Percentiles rank a stretch among this genome's conserved stretches.
Evolutionary conservation across 163 green algal genomes (phyloP).

Genomic region (Chlorella variabilis): DNA sequence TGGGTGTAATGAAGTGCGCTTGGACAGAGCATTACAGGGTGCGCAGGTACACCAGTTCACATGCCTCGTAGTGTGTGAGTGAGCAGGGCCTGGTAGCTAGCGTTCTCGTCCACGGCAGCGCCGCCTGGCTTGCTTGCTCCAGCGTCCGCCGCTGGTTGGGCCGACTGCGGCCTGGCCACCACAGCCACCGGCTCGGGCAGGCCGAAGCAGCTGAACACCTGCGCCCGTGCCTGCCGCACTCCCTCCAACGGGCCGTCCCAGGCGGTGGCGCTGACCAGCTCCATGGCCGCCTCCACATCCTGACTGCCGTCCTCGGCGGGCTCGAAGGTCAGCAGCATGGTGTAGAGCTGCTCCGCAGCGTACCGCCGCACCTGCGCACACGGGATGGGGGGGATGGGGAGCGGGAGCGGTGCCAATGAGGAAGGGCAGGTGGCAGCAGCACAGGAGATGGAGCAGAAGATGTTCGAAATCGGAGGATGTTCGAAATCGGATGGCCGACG

Average conservation of each 20-base stretch:
- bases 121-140: background rate
- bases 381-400: too few species aligned
- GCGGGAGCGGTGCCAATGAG: too few species aligned
- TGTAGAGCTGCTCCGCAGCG: constrained; percentile 86
- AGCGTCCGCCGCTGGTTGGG: background rate
- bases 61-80: constrained; percentile 16
- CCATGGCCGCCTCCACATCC: constrained; percentile 22
- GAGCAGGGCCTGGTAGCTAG: constrained; percentile 15
- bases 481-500: too few species aligned
- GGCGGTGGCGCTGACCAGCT: constrained; percentile 31
- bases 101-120: constrained; percentile 16
- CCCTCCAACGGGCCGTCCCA: constrained; percentile 41
- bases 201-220: constrained; percentile 32
- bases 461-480: too few species aligned
- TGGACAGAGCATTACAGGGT: too few species aligned
- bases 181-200: constrained; percentile 15
- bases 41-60: too few species aligned
- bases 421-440: too few species aligned
- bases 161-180: background rate
- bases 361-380: constrained; percentile 71
- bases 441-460: too few species aligned
- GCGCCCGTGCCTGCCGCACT: constrained; percentile 23
- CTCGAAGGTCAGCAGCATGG: constrained; percentile 65
- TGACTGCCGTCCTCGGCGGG: constrained; percentile 7
- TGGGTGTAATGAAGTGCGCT: too few species aligned